phyloP scores from a whole-genome alignment of 768 basidiomycete species.

The Rhizopogon vinicolor region DNA sequence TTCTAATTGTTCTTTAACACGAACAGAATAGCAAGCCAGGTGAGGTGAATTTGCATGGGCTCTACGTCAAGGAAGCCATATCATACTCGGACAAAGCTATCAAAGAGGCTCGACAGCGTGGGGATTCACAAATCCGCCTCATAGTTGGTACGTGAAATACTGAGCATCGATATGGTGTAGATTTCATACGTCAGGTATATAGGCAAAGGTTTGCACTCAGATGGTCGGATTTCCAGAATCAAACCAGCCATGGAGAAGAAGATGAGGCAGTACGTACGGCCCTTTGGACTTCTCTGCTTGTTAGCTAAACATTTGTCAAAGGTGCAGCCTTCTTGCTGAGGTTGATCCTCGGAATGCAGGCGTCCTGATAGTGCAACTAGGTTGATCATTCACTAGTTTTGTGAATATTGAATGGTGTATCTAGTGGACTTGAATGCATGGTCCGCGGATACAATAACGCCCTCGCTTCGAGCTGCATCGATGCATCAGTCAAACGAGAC shows the following conservation, averaged over 20 bases:
- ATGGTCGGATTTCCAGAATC: constrained; percentile 68
- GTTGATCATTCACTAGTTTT: background rate
- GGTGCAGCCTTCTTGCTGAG: constrained; percentile 63
- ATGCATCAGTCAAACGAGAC: too few relatives aligned
- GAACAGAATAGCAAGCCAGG: constrained; percentile 60
- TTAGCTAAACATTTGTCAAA: constrained; percentile 20
- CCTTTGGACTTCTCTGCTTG: background rate
- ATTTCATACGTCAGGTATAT: background rate
- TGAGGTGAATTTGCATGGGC: constrained; percentile 85
- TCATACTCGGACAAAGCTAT: constrained; percentile 66
- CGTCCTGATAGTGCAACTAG: constrained; percentile 62
- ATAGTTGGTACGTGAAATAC: constrained; percentile 68
- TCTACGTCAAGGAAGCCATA: constrained; percentile 92
- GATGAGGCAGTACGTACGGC: constrained; percentile 58
- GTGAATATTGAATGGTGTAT: background rate
- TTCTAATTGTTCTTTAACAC: background rate
- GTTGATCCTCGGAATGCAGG: constrained; percentile 77
- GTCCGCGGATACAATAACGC: background rate
- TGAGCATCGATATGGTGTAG: background rate
- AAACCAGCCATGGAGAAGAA: constrained; percentile 84
- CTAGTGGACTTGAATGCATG: background rate
- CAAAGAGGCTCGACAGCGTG: constrained; percentile 55
- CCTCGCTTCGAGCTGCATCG: background rate
- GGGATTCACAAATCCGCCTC: constrained; percentile 61
- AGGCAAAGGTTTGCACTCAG: constrained; percentile 85